These are phyloP conservation scores for Epichloe festucae DNA, from an alignment of 2,329 filamentous ascomycete species.

Conservation along the genomic window DNA sequence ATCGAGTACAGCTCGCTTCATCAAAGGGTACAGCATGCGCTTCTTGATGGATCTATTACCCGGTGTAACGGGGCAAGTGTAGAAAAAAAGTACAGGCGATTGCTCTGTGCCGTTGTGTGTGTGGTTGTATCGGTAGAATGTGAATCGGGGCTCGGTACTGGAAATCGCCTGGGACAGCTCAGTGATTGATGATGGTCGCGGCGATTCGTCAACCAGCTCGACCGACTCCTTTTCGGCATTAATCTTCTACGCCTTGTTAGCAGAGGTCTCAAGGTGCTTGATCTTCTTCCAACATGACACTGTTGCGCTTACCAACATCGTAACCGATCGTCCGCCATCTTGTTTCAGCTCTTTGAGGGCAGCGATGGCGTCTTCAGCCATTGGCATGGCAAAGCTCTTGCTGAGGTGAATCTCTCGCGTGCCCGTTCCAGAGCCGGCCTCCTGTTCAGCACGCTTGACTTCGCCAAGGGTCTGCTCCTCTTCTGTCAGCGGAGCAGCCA, in stretches of 20 bases:
- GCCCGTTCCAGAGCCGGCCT: conserved; percentile 56
- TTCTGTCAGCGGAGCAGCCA: conserved; percentile 62
- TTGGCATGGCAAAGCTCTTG: conserved; percentile 42
- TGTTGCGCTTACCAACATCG: conserved; percentile 47
- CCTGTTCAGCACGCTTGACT: conserved; percentile 62
- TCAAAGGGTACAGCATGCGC: conserved; percentile 71
- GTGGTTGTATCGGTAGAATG: conserved; percentile 59
- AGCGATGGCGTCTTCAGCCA: conserved; percentile 49
- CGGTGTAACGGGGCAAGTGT: conserved; percentile 59
- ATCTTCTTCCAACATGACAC: neutral
- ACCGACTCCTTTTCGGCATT: conserved; percentile 57
- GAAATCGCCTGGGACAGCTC: conserved; percentile 51
- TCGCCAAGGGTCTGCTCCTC: conserved; percentile 61
- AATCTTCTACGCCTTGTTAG: conserved; percentile 44
- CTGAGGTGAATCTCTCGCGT: conserved; percentile 45
- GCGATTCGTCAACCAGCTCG: conserved; percentile 45
- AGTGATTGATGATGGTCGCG: conserved; percentile 39
- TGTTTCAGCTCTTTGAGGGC: conserved; percentile 47
- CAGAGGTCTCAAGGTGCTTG: neutral
- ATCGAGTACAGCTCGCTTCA: conserved; percentile 53
- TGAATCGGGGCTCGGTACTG: conserved; percentile 57
- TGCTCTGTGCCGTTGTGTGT: conserved; percentile 38
- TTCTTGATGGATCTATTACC: conserved; percentile 62
- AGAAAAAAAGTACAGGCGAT: conserved; percentile 62
- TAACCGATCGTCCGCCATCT: conserved; percentile 37